Evolutionary conservation across 2,329 filamentous ascomycete genomes (phyloP).

Genomic region (Magnaporthales sp.): DNA sequence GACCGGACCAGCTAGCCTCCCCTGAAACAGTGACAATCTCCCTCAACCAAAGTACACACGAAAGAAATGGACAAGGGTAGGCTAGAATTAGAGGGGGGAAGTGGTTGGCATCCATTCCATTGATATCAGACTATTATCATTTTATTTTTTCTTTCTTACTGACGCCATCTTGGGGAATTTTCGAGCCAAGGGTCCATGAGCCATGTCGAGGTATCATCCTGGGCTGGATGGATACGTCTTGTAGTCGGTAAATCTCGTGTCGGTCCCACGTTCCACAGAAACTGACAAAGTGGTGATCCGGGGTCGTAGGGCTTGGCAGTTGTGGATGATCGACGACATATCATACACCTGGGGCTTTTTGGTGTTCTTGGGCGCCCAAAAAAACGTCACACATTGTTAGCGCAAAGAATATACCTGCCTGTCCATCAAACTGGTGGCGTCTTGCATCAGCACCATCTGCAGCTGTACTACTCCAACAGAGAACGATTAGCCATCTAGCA

Average conservation of each 20-base stretch:
- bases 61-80: not conserved
- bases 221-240: not conserved
- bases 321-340: not conserved
- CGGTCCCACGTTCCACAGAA: not conserved
- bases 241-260: not conserved
- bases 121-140: not conserved
- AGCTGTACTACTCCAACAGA: too few relatives aligned
- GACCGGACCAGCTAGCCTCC: not conserved
- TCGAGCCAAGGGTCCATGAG: not conserved
- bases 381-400: not conserved
- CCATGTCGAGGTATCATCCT: not conserved
- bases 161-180: not conserved
- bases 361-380: not conserved
- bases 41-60: not conserved
- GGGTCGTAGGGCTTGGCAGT: not conserved
- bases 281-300: not conserved
- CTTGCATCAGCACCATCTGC: not conserved
- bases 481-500: too few relatives aligned
- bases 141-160: not conserved
- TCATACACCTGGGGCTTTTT: not conserved
- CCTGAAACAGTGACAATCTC: not conserved
- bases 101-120: not conserved
- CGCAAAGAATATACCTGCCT: not conserved
- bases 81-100: not conserved
- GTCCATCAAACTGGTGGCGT: not conserved